phyloP scores from a whole-genome alignment of 495 filamentous ascomycete genomes.

The Rusavskia elegans region DNA sequence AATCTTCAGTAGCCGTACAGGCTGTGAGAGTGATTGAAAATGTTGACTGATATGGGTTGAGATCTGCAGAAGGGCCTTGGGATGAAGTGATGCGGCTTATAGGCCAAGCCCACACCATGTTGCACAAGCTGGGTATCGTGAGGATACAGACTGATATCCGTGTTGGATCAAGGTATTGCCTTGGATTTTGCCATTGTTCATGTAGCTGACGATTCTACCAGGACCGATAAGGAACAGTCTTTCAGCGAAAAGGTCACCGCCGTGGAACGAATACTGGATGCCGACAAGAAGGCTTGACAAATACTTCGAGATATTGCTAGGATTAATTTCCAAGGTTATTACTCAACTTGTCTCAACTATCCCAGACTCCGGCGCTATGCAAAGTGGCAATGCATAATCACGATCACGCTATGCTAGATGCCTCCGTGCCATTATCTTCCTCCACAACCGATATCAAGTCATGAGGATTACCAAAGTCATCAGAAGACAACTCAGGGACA shows the following conservation, averaged over 20 bases:
- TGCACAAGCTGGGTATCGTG: conserved; percentile 68
- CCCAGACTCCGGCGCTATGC: not conserved
- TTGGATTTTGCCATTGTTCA: conserved; percentile 2
- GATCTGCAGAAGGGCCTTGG: conserved; percentile 65
- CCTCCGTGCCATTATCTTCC: not conserved
- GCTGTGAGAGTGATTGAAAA: too few species aligned
- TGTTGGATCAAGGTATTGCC: conserved; percentile 55
- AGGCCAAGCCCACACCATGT: conserved; percentile 72
- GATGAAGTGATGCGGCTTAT: conserved; percentile 77
- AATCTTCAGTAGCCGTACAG: too few species aligned
- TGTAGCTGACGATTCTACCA: conserved; percentile 14
- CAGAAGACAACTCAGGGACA: not conserved
- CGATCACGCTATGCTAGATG: not conserved
- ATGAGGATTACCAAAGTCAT: not conserved
- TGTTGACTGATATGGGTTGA: not conserved
- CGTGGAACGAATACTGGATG: conserved; percentile 38
- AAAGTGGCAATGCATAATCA: not conserved
- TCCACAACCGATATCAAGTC: not conserved
- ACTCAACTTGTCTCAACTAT: not conserved
- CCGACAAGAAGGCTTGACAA: conserved; percentile 17
- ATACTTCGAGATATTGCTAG: not conserved
- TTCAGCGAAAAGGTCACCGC: conserved; percentile 51
- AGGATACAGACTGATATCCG: conserved; percentile 83
- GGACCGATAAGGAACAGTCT: conserved; percentile 54
- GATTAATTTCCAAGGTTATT: not conserved